Percentiles rank a stretch among this genome's conserved stretches.
These are phyloP conservation scores for Macrotyloma uniflorum DNA, from an alignment of 306 rosid species.

Conservation along the genomic window DNA sequence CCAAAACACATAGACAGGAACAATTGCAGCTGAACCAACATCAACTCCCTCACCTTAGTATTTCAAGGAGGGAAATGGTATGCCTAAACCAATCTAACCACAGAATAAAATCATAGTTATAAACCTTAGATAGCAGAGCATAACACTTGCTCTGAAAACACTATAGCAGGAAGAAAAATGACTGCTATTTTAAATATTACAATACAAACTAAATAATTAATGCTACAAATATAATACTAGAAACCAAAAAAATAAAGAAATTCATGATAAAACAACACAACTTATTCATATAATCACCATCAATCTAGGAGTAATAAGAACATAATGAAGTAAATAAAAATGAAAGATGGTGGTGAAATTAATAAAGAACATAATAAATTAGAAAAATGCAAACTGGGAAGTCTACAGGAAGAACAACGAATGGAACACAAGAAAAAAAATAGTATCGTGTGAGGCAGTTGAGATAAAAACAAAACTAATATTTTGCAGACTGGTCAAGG, in stretches of 20 bases:
- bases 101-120: neutral
- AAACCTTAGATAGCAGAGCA: neutral
- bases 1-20: slow-evolving; percentile 4
- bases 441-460: too few species aligned
- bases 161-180: neutral
- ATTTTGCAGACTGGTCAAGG: too few species aligned
- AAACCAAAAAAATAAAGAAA: too few species aligned
- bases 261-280: neutral
- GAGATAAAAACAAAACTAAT: too few species aligned
- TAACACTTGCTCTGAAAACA: neutral
- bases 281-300: neutral
- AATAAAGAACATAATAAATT: too few species aligned
- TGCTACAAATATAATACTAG: neutral
- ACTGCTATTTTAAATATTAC: neutral
- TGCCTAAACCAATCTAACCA: slow-evolving; percentile 9
- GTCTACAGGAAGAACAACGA: too few species aligned
- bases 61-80: slow-evolving; percentile 15
- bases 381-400: too few species aligned
- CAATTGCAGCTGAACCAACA: slow-evolving; percentile 15
- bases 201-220: neutral
- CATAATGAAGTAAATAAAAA: too few species aligned
- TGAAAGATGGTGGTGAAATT: too few species aligned
- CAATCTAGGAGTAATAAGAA: neutral
- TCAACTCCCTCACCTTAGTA: neutral
- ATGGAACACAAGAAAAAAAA: too few species aligned